These are phyloP conservation scores for Spraguea lophii DNA, from an alignment of 371 early-diverging fungal genomes.

Conservation along the genomic window DNA sequence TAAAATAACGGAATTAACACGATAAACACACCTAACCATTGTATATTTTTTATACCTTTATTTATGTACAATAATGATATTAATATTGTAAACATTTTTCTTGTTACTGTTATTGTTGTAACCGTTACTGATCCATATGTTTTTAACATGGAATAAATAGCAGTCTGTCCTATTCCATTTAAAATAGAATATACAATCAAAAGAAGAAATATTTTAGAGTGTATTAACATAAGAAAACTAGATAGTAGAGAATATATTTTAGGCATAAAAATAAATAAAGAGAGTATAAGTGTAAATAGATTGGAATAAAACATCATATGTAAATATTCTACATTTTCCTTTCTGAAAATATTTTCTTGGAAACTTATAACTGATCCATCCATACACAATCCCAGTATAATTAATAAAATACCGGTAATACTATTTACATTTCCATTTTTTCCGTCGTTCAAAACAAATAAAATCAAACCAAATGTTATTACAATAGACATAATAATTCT, in stretches of 20 bases:
- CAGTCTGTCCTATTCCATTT: conserved; percentile 81
- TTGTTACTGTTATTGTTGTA: conserved; percentile 74
- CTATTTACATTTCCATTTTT: conserved; percentile 45
- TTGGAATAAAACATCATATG: conserved; percentile 95
- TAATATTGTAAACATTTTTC: conserved; percentile 79
- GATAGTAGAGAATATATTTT: conserved; percentile 50
- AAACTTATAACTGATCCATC: conserved; percentile 87
- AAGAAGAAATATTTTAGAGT: conserved; percentile 59
- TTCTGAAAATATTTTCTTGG: conserved; percentile 71
- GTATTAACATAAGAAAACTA: conserved; percentile 56
- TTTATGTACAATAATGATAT: conserved; percentile 57
- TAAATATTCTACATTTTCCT: conserved; percentile 54
- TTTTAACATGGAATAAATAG: conserved; percentile 75
- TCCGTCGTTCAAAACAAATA: conserved; percentile 63
- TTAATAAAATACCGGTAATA: conserved; percentile 57
- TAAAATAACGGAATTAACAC: too few relatives aligned
- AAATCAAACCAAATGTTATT: conserved; percentile 65
- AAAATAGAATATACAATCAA: conserved; percentile 62
- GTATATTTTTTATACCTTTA: conserved; percentile 2
- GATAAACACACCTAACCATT: too few relatives aligned
- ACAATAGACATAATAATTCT: conserved; percentile 62
- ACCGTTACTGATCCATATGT: conserved; percentile 66
- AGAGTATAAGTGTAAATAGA: conserved; percentile 54
- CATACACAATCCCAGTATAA: conserved; percentile 59
- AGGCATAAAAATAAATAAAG: conserved; percentile 48